Conservation (phyloP, 75 land plant species). For the Pinus tabuliformis region DNA sequence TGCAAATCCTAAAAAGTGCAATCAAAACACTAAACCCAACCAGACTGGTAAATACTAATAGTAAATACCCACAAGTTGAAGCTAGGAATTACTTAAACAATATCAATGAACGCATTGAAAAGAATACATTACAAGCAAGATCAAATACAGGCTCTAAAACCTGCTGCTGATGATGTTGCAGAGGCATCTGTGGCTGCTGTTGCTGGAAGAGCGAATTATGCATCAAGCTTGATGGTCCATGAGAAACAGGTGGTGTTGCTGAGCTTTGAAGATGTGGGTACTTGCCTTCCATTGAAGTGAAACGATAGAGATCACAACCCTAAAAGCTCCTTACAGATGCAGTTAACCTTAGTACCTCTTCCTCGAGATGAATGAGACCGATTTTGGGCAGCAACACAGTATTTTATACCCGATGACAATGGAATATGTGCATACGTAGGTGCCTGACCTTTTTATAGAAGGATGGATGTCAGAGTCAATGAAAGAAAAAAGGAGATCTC, state of each 20-base stretch:
- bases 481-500: background rate
- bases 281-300: constrained; percentile 4
- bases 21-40: background rate
- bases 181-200: background rate
- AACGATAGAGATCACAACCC: background rate
- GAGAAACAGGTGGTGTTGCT: background rate
- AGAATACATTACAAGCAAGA: background rate
- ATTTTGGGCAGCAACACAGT: background rate
- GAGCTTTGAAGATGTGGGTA: constrained; percentile 14
- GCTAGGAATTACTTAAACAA: background rate
- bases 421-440: background rate
- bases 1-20: background rate
- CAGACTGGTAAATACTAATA: background rate
- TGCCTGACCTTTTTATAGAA: background rate
- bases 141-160: background rate
- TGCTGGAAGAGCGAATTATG: background rate
- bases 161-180: background rate
- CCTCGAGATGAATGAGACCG: background rate
- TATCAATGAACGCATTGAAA: background rate
- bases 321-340: background rate
- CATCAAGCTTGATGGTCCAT: background rate
- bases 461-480: constrained; percentile 6
- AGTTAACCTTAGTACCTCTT: background rate
- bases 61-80: background rate
- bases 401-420: background rate